Percentiles rank a stretch among this genome's conserved stretches.
Evolutionary conservation across 306 rosid species (phyloP).

Genomic region (Gastrolobium bilobum): DNA sequence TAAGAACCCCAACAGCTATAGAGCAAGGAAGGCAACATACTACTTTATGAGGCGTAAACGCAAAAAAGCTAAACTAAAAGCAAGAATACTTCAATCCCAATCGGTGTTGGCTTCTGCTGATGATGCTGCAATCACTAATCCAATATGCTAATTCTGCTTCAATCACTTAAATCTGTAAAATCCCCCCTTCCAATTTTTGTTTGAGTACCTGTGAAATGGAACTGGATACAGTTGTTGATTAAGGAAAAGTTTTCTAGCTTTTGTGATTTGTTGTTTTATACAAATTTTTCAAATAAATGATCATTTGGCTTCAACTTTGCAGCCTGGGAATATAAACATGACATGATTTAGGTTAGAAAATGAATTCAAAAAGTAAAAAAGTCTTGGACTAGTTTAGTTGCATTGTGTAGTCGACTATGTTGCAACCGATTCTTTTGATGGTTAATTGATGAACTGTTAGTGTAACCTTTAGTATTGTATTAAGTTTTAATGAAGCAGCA

Average conservation of each 20-base stretch:
- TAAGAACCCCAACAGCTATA: conserved; percentile 92
- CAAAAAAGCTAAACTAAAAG: conserved; percentile 76
- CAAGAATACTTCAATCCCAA: conserved; percentile 55
- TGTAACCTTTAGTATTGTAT: conserved; percentile 33
- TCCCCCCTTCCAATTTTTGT: background rate
- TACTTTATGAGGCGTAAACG: conserved; percentile 83
- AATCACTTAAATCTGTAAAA: conserved; percentile 31
- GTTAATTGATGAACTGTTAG: too few species aligned
- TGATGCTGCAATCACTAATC: conserved; percentile 54
- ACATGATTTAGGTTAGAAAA: too few species aligned
- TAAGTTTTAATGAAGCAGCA: background rate
- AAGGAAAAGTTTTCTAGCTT: too few species aligned
- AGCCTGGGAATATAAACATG: too few species aligned
- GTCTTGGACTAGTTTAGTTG: too few species aligned
- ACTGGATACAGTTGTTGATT: too few species aligned
- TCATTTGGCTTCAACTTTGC: too few species aligned
- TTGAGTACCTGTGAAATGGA: background rate
- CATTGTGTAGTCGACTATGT: too few species aligned
- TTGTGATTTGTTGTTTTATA: too few species aligned
- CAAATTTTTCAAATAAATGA: too few species aligned
- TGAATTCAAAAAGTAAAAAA: too few species aligned
- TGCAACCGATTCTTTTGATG: too few species aligned
- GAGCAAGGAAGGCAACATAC: conserved; percentile 81
- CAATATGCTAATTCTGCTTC: conserved; percentile 62
- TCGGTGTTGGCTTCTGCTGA: conserved; percentile 74